Conservation (phyloP, 2,329 filamentous ascomycete species). For the Exophiala bonariae region DNA sequence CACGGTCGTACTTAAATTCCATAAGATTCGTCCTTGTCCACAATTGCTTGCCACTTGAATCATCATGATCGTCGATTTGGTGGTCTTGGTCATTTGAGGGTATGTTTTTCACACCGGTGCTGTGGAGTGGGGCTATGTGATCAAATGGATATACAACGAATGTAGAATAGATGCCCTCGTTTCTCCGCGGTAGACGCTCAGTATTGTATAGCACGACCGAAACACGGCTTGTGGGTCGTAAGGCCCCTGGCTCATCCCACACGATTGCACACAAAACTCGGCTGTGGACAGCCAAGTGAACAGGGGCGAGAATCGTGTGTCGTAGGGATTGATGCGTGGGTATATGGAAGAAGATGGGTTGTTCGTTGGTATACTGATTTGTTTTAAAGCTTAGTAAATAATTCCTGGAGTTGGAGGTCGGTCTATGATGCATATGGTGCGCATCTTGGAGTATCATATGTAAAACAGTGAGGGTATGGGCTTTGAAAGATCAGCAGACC, state of each 20-base stretch:
- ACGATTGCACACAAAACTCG: slow-evolving; percentile 19
- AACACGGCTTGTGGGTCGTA: slow-evolving; percentile 9
- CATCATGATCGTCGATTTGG: not conserved
- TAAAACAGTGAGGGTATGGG: too few species aligned
- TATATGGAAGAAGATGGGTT: slow-evolving; percentile 17
- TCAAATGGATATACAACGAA: slow-evolving; percentile 15
- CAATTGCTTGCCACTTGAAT: not conserved
- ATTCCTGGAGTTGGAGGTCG: not conserved
- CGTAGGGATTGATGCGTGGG: slow-evolving; percentile 8
- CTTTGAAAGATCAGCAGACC: too few species aligned
- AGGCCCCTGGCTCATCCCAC: slow-evolving; percentile 14
- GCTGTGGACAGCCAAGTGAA: slow-evolving; percentile 19
- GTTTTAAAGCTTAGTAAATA: slow-evolving; percentile 3
- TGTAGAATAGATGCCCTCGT: slow-evolving; percentile 10
- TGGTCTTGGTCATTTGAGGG: not conserved
- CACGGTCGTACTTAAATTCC: not conserved
- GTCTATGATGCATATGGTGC: too few species aligned
- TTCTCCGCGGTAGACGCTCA: slow-evolving; percentile 5
- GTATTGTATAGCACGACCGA: slow-evolving; percentile 18
- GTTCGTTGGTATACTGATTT: slow-evolving; percentile 10
- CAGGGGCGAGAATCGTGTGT: slow-evolving; percentile 13
- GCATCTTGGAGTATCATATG: too few species aligned
- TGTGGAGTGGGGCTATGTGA: not conserved
- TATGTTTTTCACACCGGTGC: not conserved
- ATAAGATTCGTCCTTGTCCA: slow-evolving; percentile 4